Conservation (phyloP, 164 flowering plant genomes). For the Magnolia kwangsiensis region DNA sequence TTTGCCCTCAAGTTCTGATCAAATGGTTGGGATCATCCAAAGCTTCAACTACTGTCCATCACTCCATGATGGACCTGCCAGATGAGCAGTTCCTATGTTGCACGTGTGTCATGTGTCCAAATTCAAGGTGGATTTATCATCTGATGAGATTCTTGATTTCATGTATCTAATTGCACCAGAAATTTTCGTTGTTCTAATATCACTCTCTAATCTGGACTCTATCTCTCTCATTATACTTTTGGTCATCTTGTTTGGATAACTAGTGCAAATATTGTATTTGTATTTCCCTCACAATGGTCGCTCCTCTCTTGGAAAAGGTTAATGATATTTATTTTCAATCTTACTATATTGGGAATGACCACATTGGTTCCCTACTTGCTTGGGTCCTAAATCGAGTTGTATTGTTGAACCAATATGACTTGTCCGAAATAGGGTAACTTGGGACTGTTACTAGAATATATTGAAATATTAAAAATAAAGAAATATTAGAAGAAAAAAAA, state of each 20-base stretch:
- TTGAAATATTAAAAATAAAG: not conserved
- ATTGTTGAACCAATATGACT: not conserved
- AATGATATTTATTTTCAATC: too few species aligned
- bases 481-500: not conserved
- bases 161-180: not conserved
- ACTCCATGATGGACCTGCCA: not conserved
- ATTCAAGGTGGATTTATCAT: constrained; percentile 31
- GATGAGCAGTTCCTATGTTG: not conserved
- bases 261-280: too few species aligned
- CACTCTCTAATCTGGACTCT: not conserved
- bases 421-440: too few species aligned
- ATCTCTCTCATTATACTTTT: not conserved
- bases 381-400: too few species aligned
- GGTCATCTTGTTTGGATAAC: too few species aligned
- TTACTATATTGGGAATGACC: too few species aligned
- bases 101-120: not conserved
- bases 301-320: too few species aligned
- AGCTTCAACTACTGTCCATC: too few species aligned
- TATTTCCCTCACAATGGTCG: too few species aligned
- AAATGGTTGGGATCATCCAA: not conserved
- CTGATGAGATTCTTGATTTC: constrained; percentile 1
- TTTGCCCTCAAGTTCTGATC: not conserved
- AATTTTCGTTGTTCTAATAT: not conserved
- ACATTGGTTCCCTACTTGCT: too few species aligned
- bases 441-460: not conserved